phyloP scores from a whole-genome alignment of 2,329 filamentous ascomycete genomes.

The Ophiostoma pallidulum region DNA sequence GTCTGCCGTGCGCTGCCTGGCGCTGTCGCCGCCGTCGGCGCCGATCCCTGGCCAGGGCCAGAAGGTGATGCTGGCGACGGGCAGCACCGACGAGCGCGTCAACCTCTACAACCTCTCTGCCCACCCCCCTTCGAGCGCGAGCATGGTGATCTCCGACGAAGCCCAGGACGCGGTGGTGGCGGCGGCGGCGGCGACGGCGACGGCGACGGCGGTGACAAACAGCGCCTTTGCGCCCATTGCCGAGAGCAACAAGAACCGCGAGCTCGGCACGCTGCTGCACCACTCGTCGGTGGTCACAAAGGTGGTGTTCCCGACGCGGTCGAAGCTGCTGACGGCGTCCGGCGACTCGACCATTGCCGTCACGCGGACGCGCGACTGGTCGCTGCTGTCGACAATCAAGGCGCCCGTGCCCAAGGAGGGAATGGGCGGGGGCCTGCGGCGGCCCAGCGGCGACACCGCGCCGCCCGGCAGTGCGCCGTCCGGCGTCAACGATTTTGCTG shows the following conservation, averaged over 20 bases:
- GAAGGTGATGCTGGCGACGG: constrained; percentile 83
- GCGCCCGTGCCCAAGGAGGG: constrained; percentile 72
- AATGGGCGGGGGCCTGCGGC: constrained; percentile 19
- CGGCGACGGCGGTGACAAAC: constrained; percentile 57
- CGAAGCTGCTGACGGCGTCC: constrained; percentile 77
- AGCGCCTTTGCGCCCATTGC: constrained; percentile 51
- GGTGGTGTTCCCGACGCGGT: constrained; percentile 72
- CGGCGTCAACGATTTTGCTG: constrained; percentile 91
- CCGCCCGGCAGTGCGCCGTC: constrained; percentile 68
- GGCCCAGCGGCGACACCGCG: constrained; percentile 85
- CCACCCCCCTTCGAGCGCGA: constrained; percentile 48
- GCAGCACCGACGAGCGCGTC: constrained; percentile 86
- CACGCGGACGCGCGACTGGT: constrained; percentile 81
- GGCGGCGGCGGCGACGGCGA: too few relatives aligned
- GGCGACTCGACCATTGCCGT: constrained; percentile 91
- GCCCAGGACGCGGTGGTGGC: constrained; percentile 50
- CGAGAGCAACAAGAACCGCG: constrained; percentile 79
- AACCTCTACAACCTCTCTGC: constrained; percentile 87
- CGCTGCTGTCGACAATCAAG: constrained; percentile 77
- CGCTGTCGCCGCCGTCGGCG: constrained; percentile 67
- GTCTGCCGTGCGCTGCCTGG: constrained; percentile 81
- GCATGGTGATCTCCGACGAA: constrained; percentile 8
- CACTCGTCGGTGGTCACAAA: constrained; percentile 75
- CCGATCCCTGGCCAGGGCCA: constrained; percentile 53
- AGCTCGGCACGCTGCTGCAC: constrained; percentile 78